A percentile compares a stretch with the other conserved stretches of the same genome.
phyloP scores from a whole-genome alignment of 352 stramenopile species.

The Pseudoperonospora humuli region DNA sequence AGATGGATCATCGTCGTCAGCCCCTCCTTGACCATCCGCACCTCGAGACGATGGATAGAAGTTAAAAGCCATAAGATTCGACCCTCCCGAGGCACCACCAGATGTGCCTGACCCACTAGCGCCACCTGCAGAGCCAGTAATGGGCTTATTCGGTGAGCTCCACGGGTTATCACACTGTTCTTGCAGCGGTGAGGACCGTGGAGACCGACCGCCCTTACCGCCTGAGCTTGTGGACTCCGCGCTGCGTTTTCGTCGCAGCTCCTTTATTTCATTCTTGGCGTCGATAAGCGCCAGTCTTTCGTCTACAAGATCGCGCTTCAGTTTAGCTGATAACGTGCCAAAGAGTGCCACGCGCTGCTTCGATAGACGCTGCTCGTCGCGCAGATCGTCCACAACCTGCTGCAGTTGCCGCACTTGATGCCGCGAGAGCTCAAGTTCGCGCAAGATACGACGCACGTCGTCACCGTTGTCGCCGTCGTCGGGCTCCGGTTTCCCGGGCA shows the following conservation, averaged over 20 bases:
- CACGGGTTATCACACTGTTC: slow-evolving; percentile 38
- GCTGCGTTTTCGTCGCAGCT: slow-evolving; percentile 32
- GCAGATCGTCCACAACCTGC: slow-evolving; percentile 42
- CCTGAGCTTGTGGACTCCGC: slow-evolving; percentile 15
- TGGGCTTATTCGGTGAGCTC: slow-evolving; percentile 36
- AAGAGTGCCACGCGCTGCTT: slow-evolving; percentile 51
- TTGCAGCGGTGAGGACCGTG: slow-evolving; percentile 26
- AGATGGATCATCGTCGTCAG: slow-evolving; percentile 43
- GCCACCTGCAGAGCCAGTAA: slow-evolving; percentile 10
- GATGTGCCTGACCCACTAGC: slow-evolving; percentile 8
- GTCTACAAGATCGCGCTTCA: slow-evolving; percentile 71
- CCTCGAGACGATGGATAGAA: slow-evolving; percentile 44
- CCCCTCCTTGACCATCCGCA: slow-evolving; percentile 18
- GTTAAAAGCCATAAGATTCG: slow-evolving; percentile 45
- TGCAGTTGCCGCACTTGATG: slow-evolving; percentile 30
- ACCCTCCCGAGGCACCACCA: slow-evolving; percentile 9
- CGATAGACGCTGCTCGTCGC: slow-evolving; percentile 43
- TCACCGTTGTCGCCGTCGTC: slow-evolving; percentile 14
- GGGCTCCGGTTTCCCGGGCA: slow-evolving; percentile 19
- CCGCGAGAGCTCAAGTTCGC: slow-evolving; percentile 25
- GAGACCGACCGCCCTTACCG: slow-evolving; percentile 12
- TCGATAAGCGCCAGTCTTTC: slow-evolving; percentile 69
- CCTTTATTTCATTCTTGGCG: slow-evolving; percentile 53
- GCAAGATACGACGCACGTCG: slow-evolving; percentile 22
- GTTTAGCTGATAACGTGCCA: slow-evolving; percentile 42